These are phyloP conservation scores for Rhodomyrtus tomentosa DNA, from an alignment of 345 rosid genomes.

Conservation along the genomic window DNA sequence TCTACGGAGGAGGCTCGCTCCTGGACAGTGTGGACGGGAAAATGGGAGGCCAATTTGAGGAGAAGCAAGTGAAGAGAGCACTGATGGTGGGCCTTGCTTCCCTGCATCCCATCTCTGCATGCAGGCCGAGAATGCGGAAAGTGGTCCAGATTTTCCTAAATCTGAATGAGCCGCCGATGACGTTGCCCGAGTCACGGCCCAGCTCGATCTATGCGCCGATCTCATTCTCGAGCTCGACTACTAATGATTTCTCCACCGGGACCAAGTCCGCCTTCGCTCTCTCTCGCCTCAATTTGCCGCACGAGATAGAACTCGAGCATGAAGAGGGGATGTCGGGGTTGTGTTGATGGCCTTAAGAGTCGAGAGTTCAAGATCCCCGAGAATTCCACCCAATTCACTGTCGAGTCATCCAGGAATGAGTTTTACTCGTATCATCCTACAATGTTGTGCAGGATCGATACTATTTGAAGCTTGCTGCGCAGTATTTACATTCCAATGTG, in stretches of 20 bases:
- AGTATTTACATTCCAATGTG: too few species aligned
- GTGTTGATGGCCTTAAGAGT: neutral
- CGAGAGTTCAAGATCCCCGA: neutral
- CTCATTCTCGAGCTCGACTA: neutral
- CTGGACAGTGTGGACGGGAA: slow-evolving; percentile 7
- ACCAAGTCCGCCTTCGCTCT: neutral
- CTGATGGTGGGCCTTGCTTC: slow-evolving; percentile 19
- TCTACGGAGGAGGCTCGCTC: slow-evolving; percentile 5
- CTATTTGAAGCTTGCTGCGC: too few species aligned
- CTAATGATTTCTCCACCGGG: neutral
- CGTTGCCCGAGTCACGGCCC: slow-evolving; percentile 16
- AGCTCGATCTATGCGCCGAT: slow-evolving; percentile 2
- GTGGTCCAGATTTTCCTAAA: slow-evolving; percentile 25
- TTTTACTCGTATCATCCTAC: neutral
- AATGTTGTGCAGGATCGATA: neutral
- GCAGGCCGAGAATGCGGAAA: slow-evolving; percentile 21
- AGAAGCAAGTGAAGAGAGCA: slow-evolving; percentile 15
- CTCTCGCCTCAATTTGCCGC: neutral
- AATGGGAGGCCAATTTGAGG: slow-evolving; percentile 6
- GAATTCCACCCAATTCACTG: neutral
- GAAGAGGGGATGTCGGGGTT: neutral
- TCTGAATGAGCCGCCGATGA: slow-evolving; percentile 19
- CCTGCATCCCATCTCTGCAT: slow-evolving; percentile 11
- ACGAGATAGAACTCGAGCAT: neutral
- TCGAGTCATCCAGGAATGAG: neutral